phyloP scores from a whole-genome alignment of 148 eudicot genomes.

The Talinum fruticosum region DNA sequence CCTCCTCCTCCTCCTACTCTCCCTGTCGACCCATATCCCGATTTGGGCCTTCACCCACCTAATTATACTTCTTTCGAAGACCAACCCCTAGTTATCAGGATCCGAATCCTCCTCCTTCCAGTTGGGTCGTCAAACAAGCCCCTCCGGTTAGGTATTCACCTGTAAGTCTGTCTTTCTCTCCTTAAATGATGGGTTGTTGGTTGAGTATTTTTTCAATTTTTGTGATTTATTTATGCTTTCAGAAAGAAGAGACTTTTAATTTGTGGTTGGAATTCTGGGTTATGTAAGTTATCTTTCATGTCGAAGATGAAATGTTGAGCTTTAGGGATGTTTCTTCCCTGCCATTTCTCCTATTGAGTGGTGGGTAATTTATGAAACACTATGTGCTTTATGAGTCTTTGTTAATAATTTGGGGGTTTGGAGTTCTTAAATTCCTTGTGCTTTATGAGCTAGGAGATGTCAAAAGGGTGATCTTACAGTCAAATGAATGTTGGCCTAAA shows the following conservation, averaged over 20 bases:
- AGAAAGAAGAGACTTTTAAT: neutral
- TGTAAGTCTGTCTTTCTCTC: conserved; percentile 2
- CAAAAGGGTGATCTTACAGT: neutral
- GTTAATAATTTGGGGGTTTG: neutral
- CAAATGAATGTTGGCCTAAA: neutral
- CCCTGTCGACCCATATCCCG: neutral
- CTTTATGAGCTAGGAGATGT: neutral
- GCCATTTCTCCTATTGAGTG: neutral
- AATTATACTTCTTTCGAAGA: neutral
- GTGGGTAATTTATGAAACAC: neutral
- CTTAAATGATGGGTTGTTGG: neutral
- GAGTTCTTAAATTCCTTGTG: neutral
- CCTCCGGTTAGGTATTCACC: conserved; percentile 16
- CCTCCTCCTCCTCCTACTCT: neutral
- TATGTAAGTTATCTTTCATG: neutral
- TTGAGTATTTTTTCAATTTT: neutral
- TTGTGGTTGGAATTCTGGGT: neutral
- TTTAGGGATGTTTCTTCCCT: no score
- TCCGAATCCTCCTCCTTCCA: neutral
- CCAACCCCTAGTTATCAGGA: conserved; percentile 1
- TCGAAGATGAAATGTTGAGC: neutral
- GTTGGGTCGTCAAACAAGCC: conserved; percentile 18
- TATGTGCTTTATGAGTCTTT: neutral
- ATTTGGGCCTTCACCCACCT: neutral
- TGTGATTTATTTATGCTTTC: neutral